A percentile compares a stretch with the other conserved stretches of the same genome.
Evolutionary conservation across 345 rosid genomes (phyloP).

Genomic region (Citrus reticulata): DNA sequence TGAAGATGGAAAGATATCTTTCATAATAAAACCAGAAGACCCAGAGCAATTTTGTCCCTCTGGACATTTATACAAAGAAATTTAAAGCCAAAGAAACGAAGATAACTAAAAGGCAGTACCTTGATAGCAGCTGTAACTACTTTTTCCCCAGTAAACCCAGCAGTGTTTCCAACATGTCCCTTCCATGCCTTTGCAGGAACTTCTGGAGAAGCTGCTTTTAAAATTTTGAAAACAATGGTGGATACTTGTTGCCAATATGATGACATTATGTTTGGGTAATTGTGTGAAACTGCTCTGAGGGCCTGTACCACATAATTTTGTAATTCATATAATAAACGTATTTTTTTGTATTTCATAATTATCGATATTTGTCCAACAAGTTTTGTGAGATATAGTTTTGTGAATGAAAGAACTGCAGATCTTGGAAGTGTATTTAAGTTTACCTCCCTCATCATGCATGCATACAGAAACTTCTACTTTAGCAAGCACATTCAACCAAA

Average conservation of each 20-base stretch:
- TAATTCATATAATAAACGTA: no score
- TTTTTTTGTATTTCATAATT: background rate
- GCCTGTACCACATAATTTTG: slow-evolving; percentile 43
- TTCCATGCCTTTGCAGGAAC: slow-evolving; percentile 45
- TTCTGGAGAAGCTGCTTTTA: slow-evolving; percentile 44
- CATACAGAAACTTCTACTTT: no score
- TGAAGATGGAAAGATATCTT: background rate
- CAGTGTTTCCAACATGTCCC: slow-evolving; percentile 43
- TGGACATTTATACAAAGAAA: background rate
- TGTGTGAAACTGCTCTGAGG: slow-evolving; percentile 76
- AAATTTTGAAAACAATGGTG: slow-evolving; percentile 42
- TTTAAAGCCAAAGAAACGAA: background rate
- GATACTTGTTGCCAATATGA: slow-evolving; percentile 66
- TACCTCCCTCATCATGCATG: no score
- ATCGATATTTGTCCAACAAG: background rate
- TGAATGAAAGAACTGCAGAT: no score
- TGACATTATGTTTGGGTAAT: slow-evolving; percentile 59
- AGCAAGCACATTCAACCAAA: background rate
- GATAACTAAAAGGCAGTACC: slow-evolving; percentile 29
- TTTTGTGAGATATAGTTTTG: background rate
- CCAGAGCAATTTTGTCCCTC: background rate
- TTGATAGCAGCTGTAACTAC: slow-evolving; percentile 69
- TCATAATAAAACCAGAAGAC: background rate
- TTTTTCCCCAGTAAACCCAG: slow-evolving; percentile 65
- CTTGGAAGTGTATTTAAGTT: no score